Evolutionary conservation across 805 yeast species (phyloP).

Genomic region (Nakazawaea ernobii): DNA sequence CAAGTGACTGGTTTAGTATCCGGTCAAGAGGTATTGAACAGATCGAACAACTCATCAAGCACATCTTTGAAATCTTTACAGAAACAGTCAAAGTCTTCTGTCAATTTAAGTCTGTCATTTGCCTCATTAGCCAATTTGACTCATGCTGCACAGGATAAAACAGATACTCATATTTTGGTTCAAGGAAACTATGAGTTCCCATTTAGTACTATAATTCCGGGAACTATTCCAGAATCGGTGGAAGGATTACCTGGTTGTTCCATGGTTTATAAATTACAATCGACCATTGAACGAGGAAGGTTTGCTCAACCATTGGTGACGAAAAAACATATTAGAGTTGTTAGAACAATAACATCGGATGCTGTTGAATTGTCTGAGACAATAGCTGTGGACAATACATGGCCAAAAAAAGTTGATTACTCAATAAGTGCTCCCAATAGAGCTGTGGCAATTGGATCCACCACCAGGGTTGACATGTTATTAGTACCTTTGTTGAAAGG

Average conservation of each 20-base stretch:
- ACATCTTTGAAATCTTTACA: conserved; percentile 36
- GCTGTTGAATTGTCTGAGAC: conserved; percentile 86
- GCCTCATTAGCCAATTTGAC: conserved; percentile 16
- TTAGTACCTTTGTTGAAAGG: conserved; percentile 82
- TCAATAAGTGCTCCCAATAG: conserved; percentile 79
- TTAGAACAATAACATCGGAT: conserved; percentile 85
- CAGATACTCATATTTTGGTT: conserved; percentile 35
- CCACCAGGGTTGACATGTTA: conserved; percentile 60
- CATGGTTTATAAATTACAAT: conserved; percentile 65
- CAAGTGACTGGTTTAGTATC: conserved; percentile 21
- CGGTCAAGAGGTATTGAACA: conserved; percentile 22
- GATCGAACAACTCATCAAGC: conserved; percentile 35
- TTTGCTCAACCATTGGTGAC: conserved; percentile 60
- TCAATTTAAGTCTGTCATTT: conserved; percentile 17
- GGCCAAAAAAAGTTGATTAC: conserved; percentile 94
- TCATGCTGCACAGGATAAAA: conserved; percentile 13
- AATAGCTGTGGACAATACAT: conserved; percentile 86
- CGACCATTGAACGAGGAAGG: conserved; percentile 78
- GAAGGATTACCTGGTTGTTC: conserved; percentile 85
- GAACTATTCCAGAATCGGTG: conserved; percentile 78
- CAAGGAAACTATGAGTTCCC: conserved; percentile 90
- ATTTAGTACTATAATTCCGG: conserved; percentile 79
- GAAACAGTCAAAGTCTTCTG: conserved; percentile 29
- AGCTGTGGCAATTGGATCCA: conserved; percentile 86
- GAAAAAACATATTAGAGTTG: conserved; percentile 69